Evolutionary conservation across 1,284 basidiomycete genomes (phyloP).

Genomic region (Microbotryum silenes-acaulis): DNA sequence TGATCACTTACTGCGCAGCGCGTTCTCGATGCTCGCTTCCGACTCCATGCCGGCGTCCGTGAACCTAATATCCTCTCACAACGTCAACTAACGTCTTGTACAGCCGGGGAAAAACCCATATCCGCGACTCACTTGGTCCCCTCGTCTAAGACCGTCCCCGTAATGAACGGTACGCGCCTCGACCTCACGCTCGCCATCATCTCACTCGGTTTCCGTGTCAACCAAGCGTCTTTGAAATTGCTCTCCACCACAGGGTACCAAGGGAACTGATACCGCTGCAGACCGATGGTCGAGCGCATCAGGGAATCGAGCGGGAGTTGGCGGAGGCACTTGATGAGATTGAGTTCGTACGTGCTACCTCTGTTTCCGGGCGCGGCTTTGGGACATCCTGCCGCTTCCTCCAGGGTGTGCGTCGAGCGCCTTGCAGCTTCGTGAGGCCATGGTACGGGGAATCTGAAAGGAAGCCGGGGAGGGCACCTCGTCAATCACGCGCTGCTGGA

Average conservation of each 20-base stretch:
- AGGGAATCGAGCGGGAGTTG: slow-evolving; percentile 1
- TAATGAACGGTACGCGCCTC: slow-evolving; percentile 21
- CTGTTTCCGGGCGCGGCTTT: too few relatives aligned
- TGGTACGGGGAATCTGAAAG: slow-evolving; percentile 26
- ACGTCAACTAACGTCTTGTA: background rate
- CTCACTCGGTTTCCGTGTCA: slow-evolving; percentile 19
- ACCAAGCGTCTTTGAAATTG: slow-evolving; percentile 22
- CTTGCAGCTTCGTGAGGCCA: slow-evolving; percentile 29
- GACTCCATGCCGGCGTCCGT: slow-evolving; percentile 2
- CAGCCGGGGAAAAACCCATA: background rate
- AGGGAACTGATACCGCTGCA: slow-evolving; percentile 13
- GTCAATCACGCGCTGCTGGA: too few relatives aligned
- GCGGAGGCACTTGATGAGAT: slow-evolving; percentile 19
- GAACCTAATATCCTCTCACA: background rate
- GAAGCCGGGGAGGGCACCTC: background rate
- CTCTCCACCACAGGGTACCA: slow-evolving; percentile 27
- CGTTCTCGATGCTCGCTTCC: slow-evolving; percentile 10
- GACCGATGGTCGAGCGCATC: slow-evolving; percentile 7
- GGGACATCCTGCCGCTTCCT: too few relatives aligned
- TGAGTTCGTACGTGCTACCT: slow-evolving; percentile 3
- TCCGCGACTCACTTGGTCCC: slow-evolving; percentile 12
- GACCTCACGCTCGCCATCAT: slow-evolving; percentile 22
- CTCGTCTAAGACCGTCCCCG: slow-evolving; percentile 23
- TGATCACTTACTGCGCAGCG: slow-evolving; percentile 12
- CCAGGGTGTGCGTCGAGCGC: slow-evolving; percentile 1